phyloP scores from a whole-genome alignment of 257 asterid species.

The Coffea canephora region DNA sequence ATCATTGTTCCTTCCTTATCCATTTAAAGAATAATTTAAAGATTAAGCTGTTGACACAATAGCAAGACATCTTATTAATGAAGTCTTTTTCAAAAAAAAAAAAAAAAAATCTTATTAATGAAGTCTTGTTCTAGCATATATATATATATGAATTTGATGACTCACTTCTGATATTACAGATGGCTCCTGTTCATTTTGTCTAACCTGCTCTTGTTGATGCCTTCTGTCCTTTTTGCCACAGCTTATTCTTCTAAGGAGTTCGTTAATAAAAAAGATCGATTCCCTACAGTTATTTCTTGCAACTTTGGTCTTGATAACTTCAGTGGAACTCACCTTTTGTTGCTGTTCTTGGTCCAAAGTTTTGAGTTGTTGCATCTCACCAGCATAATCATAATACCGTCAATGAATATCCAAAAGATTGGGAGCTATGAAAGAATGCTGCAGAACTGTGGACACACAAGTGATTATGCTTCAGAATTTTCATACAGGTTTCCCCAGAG shows the following conservation, averaged over 20 bases:
- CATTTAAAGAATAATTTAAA: slow-evolving; percentile 42
- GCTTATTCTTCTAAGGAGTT: slow-evolving; percentile 17
- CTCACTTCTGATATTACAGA: slow-evolving; percentile 12
- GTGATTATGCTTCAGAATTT: slow-evolving; percentile 32
- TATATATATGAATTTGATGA: slow-evolving; percentile 27
- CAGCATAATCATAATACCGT: slow-evolving; percentile 4
- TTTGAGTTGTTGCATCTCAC: neutral
- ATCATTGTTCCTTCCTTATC: slow-evolving; percentile 49
- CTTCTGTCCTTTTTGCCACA: slow-evolving; percentile 16
- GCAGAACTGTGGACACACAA: slow-evolving; percentile 31
- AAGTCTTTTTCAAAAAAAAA: slow-evolving; percentile 23
- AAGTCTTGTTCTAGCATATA: slow-evolving; percentile 30
- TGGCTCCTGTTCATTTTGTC: slow-evolving; percentile 21
- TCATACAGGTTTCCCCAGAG: slow-evolving; percentile 28
- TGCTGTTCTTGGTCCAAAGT: neutral
- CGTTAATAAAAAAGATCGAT: slow-evolving; percentile 20
- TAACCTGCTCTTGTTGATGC: slow-evolving; percentile 3
- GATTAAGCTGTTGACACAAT: slow-evolving; percentile 32
- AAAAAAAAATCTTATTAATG: slow-evolving; percentile 23
- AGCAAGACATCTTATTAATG: slow-evolving; percentile 29
- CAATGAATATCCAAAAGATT: slow-evolving; percentile 38
- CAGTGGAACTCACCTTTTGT: slow-evolving; percentile 7
- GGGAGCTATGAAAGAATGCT: slow-evolving; percentile 29
- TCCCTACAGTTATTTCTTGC: neutral
- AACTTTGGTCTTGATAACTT: slow-evolving; percentile 16